Conservation (phyloP, 2,329 filamentous ascomycete species). For the Escovopsis sp. region DNA sequence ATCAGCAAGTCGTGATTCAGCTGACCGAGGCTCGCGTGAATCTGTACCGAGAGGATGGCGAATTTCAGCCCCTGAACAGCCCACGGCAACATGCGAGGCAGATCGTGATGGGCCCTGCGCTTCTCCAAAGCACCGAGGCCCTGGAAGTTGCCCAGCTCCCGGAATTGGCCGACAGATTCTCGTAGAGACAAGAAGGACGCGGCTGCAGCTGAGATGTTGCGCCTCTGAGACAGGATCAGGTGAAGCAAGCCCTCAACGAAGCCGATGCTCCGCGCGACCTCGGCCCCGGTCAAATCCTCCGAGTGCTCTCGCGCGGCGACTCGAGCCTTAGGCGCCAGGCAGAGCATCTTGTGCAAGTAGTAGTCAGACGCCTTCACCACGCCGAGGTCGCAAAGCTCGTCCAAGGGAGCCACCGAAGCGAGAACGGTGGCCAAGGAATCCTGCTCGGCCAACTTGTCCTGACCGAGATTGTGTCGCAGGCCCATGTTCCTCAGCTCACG, state of each 20-base stretch:
- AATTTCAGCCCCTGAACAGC: conserved; percentile 52
- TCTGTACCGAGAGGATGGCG: conserved; percentile 42
- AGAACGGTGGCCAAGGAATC: conserved; percentile 55
- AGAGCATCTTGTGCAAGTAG: conserved; percentile 65
- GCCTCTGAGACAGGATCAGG: conserved; percentile 45
- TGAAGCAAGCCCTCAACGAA: conserved; percentile 76
- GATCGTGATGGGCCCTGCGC: conserved; percentile 10
- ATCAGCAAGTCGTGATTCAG: conserved; percentile 30
- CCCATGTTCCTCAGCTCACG: conserved; percentile 80
- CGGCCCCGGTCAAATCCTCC: conserved; percentile 67
- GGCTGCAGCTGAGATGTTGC: conserved; percentile 26
- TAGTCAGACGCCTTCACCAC: conserved; percentile 37
- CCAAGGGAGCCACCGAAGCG: conserved; percentile 34
- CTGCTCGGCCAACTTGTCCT: conserved; percentile 58
- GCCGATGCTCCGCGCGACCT: conserved; percentile 64
- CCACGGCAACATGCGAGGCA: conserved; percentile 33
- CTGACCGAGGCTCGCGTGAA: conserved; percentile 51
- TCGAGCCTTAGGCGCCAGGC: conserved; percentile 54
- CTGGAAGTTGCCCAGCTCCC: conserved; percentile 16
- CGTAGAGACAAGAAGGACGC: conserved; percentile 24
- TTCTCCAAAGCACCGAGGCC: conserved; percentile 10
- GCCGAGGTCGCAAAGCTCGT: conserved; percentile 12
- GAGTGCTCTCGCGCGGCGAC: conserved; percentile 57
- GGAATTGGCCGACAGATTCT: conserved; percentile 20
- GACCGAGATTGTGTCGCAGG: conserved; percentile 66